These are phyloP conservation scores for Stellera chamaejasme DNA, from an alignment of 345 rosid genomes.

Conservation along the genomic window DNA sequence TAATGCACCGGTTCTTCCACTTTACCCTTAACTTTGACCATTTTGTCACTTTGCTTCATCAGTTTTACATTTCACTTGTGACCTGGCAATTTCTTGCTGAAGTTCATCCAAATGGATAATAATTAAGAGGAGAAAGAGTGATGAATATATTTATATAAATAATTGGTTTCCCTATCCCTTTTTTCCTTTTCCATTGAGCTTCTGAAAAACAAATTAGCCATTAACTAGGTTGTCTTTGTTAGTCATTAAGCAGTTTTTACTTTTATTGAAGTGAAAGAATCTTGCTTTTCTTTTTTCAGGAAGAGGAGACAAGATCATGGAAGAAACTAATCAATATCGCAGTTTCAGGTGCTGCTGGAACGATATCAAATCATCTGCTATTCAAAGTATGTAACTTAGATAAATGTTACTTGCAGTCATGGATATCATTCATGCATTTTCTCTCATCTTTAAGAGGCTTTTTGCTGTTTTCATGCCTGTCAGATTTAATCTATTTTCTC, in stretches of 20 bases:
- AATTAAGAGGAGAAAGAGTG: background rate
- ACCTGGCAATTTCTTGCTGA: background rate
- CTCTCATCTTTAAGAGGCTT: background rate
- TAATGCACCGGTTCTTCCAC: background rate
- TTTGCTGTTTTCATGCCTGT: background rate
- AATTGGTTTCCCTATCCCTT: too few species aligned
- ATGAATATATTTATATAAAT: too few species aligned
- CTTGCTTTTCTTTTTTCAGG: constrained; percentile 26
- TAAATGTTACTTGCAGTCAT: too few species aligned
- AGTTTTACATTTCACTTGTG: background rate
- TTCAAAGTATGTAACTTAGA: constrained; percentile 60
- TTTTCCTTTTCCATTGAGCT: too few species aligned
- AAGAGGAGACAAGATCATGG: constrained; percentile 91
- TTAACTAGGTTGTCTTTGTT: background rate
- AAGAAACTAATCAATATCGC: constrained; percentile 69
- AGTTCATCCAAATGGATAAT: background rate
- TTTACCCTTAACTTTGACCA: background rate
- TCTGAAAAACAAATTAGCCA: too few species aligned
- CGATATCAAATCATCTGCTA: constrained; percentile 90
- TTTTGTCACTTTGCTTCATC: background rate
- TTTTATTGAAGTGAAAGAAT: background rate
- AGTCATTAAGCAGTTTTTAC: background rate
- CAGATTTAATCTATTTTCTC: background rate
- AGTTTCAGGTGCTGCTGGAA: constrained; percentile 97
- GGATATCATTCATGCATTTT: too few species aligned